Evolutionary conservation across 495 filamentous ascomycete genomes (phyloP).

Genomic region (Aspergillus haitiensis): DNA sequence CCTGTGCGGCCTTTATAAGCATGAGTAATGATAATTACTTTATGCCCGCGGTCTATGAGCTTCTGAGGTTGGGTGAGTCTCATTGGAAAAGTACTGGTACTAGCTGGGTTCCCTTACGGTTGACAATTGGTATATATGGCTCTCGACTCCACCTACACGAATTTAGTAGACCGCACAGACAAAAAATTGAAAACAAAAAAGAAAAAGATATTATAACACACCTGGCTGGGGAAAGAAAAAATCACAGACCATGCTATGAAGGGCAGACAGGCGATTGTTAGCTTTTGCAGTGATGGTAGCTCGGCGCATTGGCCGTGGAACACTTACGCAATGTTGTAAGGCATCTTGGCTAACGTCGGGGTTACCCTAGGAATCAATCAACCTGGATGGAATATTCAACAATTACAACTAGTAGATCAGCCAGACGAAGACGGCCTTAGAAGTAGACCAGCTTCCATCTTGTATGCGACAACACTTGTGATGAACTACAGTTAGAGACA

Average conservation of each 20-base stretch:
- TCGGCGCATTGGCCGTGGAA: neutral
- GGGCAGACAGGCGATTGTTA: slow-evolving; percentile 21
- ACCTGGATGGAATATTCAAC: slow-evolving; percentile 5
- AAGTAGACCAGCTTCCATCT: slow-evolving; percentile 10
- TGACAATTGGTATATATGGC: slow-evolving; percentile 96
- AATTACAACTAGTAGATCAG: neutral
- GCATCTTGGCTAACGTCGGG: slow-evolving; percentile 44
- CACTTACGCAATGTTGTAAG: slow-evolving; percentile 73
- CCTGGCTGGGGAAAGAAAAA: slow-evolving; percentile 98
- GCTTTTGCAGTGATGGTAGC: neutral
- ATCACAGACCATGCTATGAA: slow-evolving; percentile 86
- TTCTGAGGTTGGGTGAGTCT: slow-evolving; percentile 51
- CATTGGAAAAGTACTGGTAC: too few species aligned
- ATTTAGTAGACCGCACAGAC: slow-evolving; percentile 18
- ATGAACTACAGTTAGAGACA: slow-evolving; percentile 14
- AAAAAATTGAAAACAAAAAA: too few species aligned
- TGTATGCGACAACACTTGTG: slow-evolving; percentile 3
- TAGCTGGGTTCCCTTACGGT: slow-evolving; percentile 44
- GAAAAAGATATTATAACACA: slow-evolving; percentile 30
- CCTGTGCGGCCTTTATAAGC: slow-evolving; percentile 90
- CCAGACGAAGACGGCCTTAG: neutral
- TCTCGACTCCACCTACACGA: slow-evolving; percentile 79
- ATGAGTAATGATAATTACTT: slow-evolving; percentile 97
- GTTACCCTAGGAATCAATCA: slow-evolving; percentile 11
- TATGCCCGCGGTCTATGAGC: slow-evolving; percentile 94